Evolutionary conservation across 192 early-diverging fungal species (phyloP), one percentile per base, ranked within the genome.

Genomic region (Mortierella claussenii): DNA sequence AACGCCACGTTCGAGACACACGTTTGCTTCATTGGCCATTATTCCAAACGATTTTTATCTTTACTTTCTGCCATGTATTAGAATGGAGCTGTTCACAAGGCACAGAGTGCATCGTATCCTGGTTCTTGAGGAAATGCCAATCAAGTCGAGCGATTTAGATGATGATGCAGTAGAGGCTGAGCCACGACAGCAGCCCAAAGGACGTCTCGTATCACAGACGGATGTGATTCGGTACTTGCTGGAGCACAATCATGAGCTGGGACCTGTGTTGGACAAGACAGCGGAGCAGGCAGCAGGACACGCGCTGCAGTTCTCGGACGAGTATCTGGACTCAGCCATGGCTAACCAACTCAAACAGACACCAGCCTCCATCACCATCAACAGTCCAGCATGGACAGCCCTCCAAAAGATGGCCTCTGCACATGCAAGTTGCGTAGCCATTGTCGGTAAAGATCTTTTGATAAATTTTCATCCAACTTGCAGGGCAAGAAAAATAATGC

Each of bases 401-500:
- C 83, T 88, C 42, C 57, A 63, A 43, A 73, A 73, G 49, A 78
- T 86, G 44, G 64, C 80, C 1, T 62, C 50, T n/a, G 47, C 87
- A 46, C 57, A 75, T 23, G 78, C 86, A 2, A 82, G 69, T 56
- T 90, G 89, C 26, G 83, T 93, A 0, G 86, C 89, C 21, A 80
- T 95, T 51, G 81, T 67, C 7, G 73, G 73, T 76, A 66, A 48
- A 37, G 2, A 24, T 30, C 9, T 40, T 40, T 40, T 40, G 20
- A 43, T 18, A 18, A n/a, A n/a, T n/a, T n/a, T n/a, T n/a, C n/a
- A n/a, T n/a, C n/a, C n/a, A n/a, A n/a, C n/a, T n/a, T n/a, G n/a
- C n/a, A n/a, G n/a, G n/a, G n/a, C n/a, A n/a, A n/a, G n/a, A n/a
- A n/a, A n/a, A n/a, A n/a, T n/a, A n/a, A n/a, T n/a, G n/a, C n/a